Percentiles rank a stretch among this genome's conserved stretches.
These are phyloP conservation scores for Guyanaporus albipodus DNA, from an alignment of 768 basidiomycete species.

Conservation along the genomic window DNA sequence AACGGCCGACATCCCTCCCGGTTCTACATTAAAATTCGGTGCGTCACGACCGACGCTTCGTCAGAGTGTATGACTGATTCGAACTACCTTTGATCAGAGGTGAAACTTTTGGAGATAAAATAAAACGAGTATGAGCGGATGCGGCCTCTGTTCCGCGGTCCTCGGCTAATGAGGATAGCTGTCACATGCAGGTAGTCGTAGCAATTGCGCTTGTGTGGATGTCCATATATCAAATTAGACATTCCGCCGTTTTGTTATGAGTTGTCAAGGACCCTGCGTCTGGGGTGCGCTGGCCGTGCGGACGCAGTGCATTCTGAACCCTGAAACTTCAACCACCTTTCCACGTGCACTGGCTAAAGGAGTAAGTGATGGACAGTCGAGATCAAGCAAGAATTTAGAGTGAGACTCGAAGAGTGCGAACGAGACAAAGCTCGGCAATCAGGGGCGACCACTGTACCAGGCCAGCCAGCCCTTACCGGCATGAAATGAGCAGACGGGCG, in stretches of 20 bases:
- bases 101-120: conserved; percentile 68
- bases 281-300: conserved; percentile 24
- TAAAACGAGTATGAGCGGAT: conserved; percentile 37
- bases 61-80: conserved; percentile 10
- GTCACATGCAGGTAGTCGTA: conserved; percentile 20
- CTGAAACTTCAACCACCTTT: conserved; percentile 17
- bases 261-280: conserved; percentile 18
- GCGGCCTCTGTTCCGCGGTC: conserved; percentile 11
- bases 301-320: conserved; percentile 22
- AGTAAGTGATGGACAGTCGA: background rate
- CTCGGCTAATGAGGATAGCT: conserved; percentile 4
- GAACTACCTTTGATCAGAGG: conserved; percentile 44
- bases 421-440: conserved; percentile 1
- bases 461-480: background rate
- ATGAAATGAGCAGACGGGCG: no score
- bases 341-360: conserved; percentile 10
- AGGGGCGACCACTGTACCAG: conserved; percentile 3
- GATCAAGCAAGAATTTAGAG: background rate
- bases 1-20: conserved; percentile 60
- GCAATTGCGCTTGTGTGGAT: conserved; percentile 13
- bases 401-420: background rate
- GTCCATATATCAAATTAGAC: conserved; percentile 29
- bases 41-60: conserved; percentile 25
- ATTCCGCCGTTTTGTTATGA: conserved; percentile 15
- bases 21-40: conserved; percentile 84